Evolutionary conservation across 2,329 filamentous ascomycete species (phyloP), one percentile per base, ranked within the genome.

Genomic region (Penicillium vulpinum): DNA sequence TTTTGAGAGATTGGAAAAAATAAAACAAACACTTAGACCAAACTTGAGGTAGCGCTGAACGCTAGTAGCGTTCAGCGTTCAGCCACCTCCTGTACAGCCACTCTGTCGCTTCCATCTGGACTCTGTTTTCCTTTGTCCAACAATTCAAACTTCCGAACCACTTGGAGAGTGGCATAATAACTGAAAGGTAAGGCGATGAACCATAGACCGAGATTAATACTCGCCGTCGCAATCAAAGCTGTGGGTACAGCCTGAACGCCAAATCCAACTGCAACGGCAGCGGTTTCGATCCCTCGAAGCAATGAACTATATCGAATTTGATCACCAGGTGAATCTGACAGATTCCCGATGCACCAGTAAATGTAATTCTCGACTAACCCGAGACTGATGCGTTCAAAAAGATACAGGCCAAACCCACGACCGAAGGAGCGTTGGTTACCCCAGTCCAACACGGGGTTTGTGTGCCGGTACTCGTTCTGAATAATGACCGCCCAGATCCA

Each of bases 401-500:
- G 64, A 56, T 75, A 79, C 9, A 79, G 50, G 1, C 77, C 76
- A 52, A 79, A 79, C 0, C 77, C 77, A 2, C 76, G 71, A 2
- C 75, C 77, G 45, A 80, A 79, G 2, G 67, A 41, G 21, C 62
- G 60, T 52, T 77, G 74, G 29, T 77, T 62, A 0, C 59, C 70
- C 79, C 77, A 81, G 60, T 81, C 79, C 16, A 80, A 66, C 2
- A 74, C 67, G 0, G 78, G 78, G 2, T 69, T 62, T 2, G 74
- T 77, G n/a, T 70, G 65, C 5, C 74, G 72, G 65, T 79, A 81
- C 56, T 80, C 76, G 51, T 79, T 75, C 57, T 81, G 78, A 35
- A 81, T 74, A 16, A 77, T 68, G 31, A 79, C 75, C 3, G 75
- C 77, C 76, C 79, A 81, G 15, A 78, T 77, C 78, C 78, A 81